Evolutionary conservation across 2,329 filamentous ascomycete genomes (phyloP).

Genomic region (Verticillium tricorpus): DNA sequence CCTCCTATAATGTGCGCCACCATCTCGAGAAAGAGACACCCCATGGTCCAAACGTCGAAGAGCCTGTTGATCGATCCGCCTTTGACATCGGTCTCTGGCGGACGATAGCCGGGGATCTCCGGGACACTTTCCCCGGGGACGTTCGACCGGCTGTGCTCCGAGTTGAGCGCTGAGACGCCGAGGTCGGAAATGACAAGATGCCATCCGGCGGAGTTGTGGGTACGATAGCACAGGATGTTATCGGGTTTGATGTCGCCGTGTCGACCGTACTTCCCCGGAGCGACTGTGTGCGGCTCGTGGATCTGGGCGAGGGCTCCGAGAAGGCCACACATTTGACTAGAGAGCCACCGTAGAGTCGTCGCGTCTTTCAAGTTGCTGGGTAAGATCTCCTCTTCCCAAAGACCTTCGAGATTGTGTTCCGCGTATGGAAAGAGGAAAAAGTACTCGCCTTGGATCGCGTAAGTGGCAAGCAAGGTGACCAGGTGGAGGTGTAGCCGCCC

Average conservation of each 20-base stretch:
- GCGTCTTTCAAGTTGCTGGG: neutral
- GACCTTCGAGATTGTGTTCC: slow-evolving; percentile 1
- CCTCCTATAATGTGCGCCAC: neutral
- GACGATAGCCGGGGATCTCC: neutral
- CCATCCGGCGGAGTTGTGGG: neutral
- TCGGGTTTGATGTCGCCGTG: slow-evolving; percentile 10
- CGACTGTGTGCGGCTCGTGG: neutral
- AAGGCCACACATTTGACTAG: slow-evolving; percentile 7
- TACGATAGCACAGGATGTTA: slow-evolving; percentile 5
- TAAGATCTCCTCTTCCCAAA: neutral
- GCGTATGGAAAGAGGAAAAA: slow-evolving; percentile 9
- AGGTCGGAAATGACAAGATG: slow-evolving; percentile 4
- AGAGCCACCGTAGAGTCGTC: slow-evolving; percentile 3
- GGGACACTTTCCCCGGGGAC: neutral
- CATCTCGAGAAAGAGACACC: neutral
- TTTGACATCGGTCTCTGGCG: neutral
- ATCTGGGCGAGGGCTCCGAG: neutral
- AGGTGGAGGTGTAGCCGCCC: slow-evolving; percentile 5
- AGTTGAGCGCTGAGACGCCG: neutral
- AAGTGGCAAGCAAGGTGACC: slow-evolving; percentile 1
- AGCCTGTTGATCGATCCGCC: neutral
- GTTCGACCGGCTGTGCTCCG: neutral
- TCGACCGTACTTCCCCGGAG: neutral
- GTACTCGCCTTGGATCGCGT: slow-evolving; percentile 2
- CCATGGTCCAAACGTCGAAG: neutral